A percentile compares a stretch with the other conserved stretches of the same genome.
Evolutionary conservation across 78 protist genomes (phyloP).

Genomic region (Dictyostelium capitatum): DNA sequence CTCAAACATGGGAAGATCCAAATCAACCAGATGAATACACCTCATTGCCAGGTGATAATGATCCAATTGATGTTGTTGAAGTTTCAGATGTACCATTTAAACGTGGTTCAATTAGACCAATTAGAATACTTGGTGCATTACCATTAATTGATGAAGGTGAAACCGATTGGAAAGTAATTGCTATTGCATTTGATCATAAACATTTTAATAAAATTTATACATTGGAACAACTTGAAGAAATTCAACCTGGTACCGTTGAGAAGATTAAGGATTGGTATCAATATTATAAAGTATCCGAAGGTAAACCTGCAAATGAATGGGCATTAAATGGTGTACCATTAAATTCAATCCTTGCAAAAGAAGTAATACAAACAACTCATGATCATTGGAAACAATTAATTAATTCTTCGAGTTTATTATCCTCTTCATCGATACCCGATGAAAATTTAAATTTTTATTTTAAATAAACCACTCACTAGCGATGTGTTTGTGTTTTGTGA

Average conservation of each 20-base stretch:
- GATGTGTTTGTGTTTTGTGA: too few species aligned
- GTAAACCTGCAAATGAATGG: slow-evolving; percentile 95
- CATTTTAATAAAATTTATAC: slow-evolving; percentile 84
- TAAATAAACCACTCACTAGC: too few species aligned
- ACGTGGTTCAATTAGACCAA: slow-evolving; percentile 89
- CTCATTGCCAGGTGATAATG: slow-evolving; percentile 91
- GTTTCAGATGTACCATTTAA: slow-evolving; percentile 61
- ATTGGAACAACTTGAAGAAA: slow-evolving; percentile 84
- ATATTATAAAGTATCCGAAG: slow-evolving; percentile 96
- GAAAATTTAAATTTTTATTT: too few species aligned
- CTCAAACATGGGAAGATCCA: slow-evolving; percentile 95
- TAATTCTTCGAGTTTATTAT: not conserved
- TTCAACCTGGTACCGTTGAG: slow-evolving; percentile 83
- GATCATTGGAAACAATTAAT: slow-evolving; percentile 80
- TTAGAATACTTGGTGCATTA: slow-evolving; percentile 91
- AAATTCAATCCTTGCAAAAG: slow-evolving; percentile 62
- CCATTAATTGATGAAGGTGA: slow-evolving; percentile 96
- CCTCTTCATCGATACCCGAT: slow-evolving; percentile 1
- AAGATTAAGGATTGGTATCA: slow-evolving; percentile 90
- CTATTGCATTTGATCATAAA: slow-evolving; percentile 90
- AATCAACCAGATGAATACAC: slow-evolving; percentile 62
- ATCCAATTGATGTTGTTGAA: slow-evolving; percentile 94
- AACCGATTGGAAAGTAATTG: slow-evolving; percentile 96
- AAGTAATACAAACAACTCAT: slow-evolving; percentile 72
- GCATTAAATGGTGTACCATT: slow-evolving; percentile 87